Evolutionary conservation across 441 rosid species (phyloP).

Genomic region (Adansonia gregorii): DNA sequence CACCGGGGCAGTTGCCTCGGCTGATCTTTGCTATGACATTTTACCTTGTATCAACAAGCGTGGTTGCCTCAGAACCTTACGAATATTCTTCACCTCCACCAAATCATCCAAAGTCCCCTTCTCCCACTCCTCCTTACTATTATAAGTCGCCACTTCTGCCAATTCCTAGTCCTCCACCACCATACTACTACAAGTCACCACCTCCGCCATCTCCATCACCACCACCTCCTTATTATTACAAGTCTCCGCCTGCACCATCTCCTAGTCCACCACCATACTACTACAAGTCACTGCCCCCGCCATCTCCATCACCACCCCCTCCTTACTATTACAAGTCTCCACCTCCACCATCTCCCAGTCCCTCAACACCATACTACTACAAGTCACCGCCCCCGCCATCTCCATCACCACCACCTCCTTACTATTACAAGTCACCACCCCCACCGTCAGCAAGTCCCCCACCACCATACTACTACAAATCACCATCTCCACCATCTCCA

Average conservation of each 20-base stretch:
- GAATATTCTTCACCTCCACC: not conserved
- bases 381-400: not conserved
- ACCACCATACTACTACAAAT: not conserved
- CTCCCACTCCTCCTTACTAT: not conserved
- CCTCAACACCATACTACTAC: too few relatives aligned
- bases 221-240: not conserved
- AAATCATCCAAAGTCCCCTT: not conserved
- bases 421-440: not conserved
- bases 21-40: not conserved
- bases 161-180: not conserved
- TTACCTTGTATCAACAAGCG: not conserved
- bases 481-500: not conserved
- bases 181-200: not conserved
- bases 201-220: not conserved
- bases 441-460: not conserved
- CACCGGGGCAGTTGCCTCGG: not conserved
- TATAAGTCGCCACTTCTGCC: not conserved
- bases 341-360: not conserved
- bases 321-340: not conserved
- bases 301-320: not conserved
- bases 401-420: not conserved
- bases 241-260: not conserved
- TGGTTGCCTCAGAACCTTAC: not conserved
- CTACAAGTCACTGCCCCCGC: not conserved
- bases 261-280: not conserved